Evolutionary conservation across 345 rosid species (phyloP).

Genomic region (Mercurialis annua): DNA sequence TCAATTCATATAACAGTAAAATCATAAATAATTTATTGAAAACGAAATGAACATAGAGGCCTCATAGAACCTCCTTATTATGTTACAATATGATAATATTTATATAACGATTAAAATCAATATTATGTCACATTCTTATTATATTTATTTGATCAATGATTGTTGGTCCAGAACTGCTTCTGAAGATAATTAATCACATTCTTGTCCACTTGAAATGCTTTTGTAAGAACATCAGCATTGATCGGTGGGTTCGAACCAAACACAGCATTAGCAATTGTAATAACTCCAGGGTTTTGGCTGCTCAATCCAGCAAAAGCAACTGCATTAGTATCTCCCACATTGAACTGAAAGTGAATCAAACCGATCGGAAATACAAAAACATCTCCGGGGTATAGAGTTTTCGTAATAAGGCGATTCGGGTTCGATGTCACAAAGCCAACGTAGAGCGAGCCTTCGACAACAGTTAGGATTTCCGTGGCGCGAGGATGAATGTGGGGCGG

Average conservation of each 20-base stretch:
- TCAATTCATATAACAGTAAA: no score
- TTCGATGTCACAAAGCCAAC: background rate
- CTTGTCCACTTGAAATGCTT: background rate
- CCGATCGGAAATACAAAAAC: slow-evolving; percentile 5
- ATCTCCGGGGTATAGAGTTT: background rate
- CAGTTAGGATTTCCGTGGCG: background rate
- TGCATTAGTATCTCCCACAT: background rate
- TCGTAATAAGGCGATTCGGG: background rate
- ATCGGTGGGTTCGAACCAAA: slow-evolving; percentile 10
- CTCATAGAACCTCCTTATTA: background rate
- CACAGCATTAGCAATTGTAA: slow-evolving; percentile 8
- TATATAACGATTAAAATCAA: background rate
- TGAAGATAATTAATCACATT: background rate
- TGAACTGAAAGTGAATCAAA: slow-evolving; percentile 5
- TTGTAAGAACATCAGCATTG: background rate
- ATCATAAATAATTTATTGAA: no score
- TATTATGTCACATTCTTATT: background rate
- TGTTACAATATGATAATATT: background rate
- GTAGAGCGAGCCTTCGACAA: slow-evolving; percentile 3
- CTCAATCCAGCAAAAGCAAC: background rate
- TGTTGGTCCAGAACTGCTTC: background rate
- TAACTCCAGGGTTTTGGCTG: slow-evolving; percentile 11
- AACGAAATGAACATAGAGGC: background rate
- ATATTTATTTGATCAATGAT: background rate
- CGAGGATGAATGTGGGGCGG: background rate